Evolutionary conservation across 495 filamentous ascomycete genomes (phyloP).

Genomic region (Xanthoparmelia taractica): DNA sequence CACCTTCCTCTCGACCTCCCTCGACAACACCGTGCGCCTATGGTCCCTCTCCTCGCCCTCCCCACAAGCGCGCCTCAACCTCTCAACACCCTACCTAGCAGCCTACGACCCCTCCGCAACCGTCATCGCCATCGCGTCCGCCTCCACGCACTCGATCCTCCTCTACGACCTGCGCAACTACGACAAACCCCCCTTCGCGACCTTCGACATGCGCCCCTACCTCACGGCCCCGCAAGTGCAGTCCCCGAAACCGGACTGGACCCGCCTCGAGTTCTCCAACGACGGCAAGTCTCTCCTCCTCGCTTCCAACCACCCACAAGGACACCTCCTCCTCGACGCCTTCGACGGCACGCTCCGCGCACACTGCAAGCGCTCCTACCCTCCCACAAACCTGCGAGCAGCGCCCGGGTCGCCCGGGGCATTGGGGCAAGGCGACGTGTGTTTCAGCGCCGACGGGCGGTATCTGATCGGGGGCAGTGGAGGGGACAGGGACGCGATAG

Average conservation of each 20-base stretch:
- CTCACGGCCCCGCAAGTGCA: conserved; percentile 24
- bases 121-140: conserved; percentile 83
- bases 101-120: conserved; percentile 83
- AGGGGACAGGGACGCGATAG: conserved; percentile 58
- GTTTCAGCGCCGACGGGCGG: conserved; percentile 79
- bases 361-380: conserved; percentile 28
- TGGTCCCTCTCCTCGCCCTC: conserved; percentile 76
- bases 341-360: conserved; percentile 71
- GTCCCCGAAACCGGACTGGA: conserved; percentile 53
- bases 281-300: conserved; percentile 83
- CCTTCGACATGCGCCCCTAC: conserved; percentile 61
- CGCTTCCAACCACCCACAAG: conserved; percentile 60
- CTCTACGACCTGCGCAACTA: conserved; percentile 92
- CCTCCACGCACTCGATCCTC: conserved; percentile 65
- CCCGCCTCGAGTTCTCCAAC: conserved; percentile 84
- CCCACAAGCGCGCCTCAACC: conserved; percentile 64
- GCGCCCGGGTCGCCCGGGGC: conserved; percentile 26
- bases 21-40: conserved; percentile 78
- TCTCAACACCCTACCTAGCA: conserved; percentile 69
- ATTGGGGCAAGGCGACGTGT: conserved; percentile 68
- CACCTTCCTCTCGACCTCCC: conserved; percentile 81
- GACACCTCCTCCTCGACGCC: conserved; percentile 85
- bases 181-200: conserved; percentile 80
- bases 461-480: conserved; percentile 73
- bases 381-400: conserved; percentile 16